These are phyloP conservation scores for Rhizophora apiculata DNA, from an alignment of 345 rosid genomes.

Conservation along the genomic window DNA sequence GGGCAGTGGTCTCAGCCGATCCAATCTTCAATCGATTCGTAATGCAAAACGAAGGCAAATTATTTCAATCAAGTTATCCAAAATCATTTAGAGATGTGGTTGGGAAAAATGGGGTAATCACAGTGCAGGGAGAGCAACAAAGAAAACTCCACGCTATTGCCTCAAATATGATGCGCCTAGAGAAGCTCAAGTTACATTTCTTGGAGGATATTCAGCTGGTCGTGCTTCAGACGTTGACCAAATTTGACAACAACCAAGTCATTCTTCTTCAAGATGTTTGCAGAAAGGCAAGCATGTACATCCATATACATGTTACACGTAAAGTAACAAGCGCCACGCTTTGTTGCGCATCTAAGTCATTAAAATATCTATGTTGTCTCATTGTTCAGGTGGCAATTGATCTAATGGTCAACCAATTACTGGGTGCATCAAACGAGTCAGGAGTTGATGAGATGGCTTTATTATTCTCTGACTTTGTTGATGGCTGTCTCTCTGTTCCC, in stretches of 20 bases:
- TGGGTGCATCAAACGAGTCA: constrained; percentile 55
- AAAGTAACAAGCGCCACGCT: background rate
- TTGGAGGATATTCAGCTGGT: constrained; percentile 58
- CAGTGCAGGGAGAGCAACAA: constrained; percentile 73
- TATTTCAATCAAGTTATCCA: constrained; percentile 83
- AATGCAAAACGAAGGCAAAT: constrained; percentile 76
- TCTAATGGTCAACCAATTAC: constrained; percentile 77
- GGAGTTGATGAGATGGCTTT: constrained; percentile 74
- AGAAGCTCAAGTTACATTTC: constrained; percentile 65
- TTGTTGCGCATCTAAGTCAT: too few relatives aligned
- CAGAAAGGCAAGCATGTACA: constrained; percentile 55
- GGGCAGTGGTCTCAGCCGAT: constrained; percentile 75
- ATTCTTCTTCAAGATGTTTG: constrained; percentile 74
- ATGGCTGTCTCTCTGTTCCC: constrained; percentile 87
- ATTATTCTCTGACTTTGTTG: constrained; percentile 75
- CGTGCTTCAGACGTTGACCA: constrained; percentile 43
- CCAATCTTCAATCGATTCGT: constrained; percentile 62
- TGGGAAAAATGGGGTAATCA: constrained; percentile 79
- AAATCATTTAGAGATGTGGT: constrained; percentile 83
- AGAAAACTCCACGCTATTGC: constrained; percentile 76
- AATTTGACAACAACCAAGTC: constrained; percentile 43
- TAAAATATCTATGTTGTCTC: background rate
- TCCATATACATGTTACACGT: background rate
- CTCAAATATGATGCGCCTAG: constrained; percentile 70
- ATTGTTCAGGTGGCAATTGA: constrained; percentile 64